A percentile compares a stretch with the other conserved stretches of the same genome.
Evolutionary conservation across 495 filamentous ascomycete species (phyloP).

Genomic region (Aspergillus haitiensis): DNA sequence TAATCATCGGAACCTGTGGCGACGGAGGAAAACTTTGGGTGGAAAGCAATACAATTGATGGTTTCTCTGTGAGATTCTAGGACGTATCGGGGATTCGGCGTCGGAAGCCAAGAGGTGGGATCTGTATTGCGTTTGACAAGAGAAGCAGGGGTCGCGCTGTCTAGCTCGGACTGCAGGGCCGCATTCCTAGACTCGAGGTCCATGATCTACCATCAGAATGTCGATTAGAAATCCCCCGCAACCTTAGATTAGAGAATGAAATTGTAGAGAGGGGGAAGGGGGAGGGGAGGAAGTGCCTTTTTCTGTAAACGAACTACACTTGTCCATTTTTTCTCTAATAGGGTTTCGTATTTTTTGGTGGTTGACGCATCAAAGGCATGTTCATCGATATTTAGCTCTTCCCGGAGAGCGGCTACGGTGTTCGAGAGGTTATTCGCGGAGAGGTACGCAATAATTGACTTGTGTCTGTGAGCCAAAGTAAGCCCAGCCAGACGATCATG

Average conservation of each 20-base stretch:
- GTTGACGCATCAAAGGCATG: conserved; percentile 73
- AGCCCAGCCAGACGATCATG: background rate
- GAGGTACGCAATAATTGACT: conserved; percentile 85
- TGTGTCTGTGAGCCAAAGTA: conserved; percentile 59
- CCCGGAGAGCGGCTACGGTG: conserved; percentile 59
- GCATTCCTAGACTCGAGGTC: conserved; percentile 77
- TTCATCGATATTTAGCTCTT: conserved; percentile 57
- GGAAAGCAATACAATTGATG: conserved; percentile 89
- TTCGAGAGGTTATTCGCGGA: conserved; percentile 63
- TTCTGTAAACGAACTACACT: conserved; percentile 87
- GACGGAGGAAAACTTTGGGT: conserved; percentile 86
- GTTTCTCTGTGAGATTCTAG: conserved; percentile 83
- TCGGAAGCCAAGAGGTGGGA: conserved; percentile 83
- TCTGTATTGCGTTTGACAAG: conserved; percentile 78
- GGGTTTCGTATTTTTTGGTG: conserved; percentile 81
- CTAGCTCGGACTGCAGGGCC: conserved; percentile 76
- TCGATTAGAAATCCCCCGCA: too few relatives aligned
- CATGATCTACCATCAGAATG: conserved; percentile 67
- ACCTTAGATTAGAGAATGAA: background rate
- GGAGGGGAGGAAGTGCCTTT: conserved; percentile 55
- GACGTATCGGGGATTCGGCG: conserved; percentile 61
- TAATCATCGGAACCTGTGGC: conserved; percentile 95
- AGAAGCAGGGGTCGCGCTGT: conserved; percentile 81
- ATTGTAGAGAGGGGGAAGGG: conserved; percentile 1
- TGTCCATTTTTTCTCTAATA: conserved; percentile 98